Percentiles rank a stretch among this genome's conserved stretches.
phyloP scores from a whole-genome alignment of 129 eudicot species.

The Dittrichia graveolens region DNA sequence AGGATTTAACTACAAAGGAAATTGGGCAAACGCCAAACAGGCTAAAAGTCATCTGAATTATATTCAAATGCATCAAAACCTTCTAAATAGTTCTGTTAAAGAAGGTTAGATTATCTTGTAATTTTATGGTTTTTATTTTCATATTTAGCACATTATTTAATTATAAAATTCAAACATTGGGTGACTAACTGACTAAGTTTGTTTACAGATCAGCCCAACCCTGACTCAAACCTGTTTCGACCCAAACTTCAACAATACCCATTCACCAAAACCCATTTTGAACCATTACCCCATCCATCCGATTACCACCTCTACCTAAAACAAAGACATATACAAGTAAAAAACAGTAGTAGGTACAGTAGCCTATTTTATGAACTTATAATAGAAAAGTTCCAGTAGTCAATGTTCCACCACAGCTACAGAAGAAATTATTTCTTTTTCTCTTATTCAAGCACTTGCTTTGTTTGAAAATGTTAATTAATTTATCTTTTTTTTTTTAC shows the following conservation, averaged over 20 bases:
- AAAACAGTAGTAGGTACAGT: no score
- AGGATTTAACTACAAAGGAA: not conserved
- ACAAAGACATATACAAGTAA: not conserved
- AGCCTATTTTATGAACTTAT: no score
- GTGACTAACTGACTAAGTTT: no score
- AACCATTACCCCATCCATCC: not conserved
- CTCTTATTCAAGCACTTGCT: no score
- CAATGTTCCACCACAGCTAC: no score
- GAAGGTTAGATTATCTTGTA: not conserved
- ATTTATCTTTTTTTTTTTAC: constrained; percentile 5
- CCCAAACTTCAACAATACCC: not conserved
- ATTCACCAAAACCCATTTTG: not conserved
- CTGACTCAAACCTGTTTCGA: not conserved
- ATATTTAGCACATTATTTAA: not conserved
- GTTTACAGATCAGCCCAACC: not conserved
- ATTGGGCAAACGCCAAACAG: not conserved
- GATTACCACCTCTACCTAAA: not conserved
- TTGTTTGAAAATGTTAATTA: constrained; percentile 6
- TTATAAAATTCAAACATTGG: not conserved
- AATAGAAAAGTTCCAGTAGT: no score
- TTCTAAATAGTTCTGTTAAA: not conserved
- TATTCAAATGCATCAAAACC: constrained; percentile 1
- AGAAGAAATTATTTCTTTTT: no score
- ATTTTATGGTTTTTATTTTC: not conserved
- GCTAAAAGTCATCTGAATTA: not conserved